Base-by-base conservation (phyloP, 2,329 filamentous ascomycete genomes). In the Cytospora piceicola region DNA sequence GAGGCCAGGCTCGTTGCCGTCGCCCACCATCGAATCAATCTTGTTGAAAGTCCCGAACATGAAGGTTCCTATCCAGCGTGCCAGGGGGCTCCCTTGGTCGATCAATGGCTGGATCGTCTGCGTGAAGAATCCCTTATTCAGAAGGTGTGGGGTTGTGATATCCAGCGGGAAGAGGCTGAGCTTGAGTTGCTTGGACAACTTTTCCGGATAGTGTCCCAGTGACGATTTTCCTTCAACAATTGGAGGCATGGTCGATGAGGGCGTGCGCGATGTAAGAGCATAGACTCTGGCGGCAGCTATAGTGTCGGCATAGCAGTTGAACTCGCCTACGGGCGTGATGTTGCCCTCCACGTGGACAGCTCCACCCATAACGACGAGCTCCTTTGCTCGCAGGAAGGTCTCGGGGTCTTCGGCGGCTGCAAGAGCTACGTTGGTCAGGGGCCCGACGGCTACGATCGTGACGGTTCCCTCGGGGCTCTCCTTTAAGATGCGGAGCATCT, bases 351-450 rank as follows among this genome's bases (percentile, higher is more conserved):
- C 80, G 66, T 91, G 83, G 62, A 99, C 85, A 29, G 92, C 89
- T 67, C 95, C 95, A 66, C 94, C 95, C 95, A 99, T 99, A 56
- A 97, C 91, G 4, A 97, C 90, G 3, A 99, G 85, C 77, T 98
- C 93, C 76, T 96, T 96, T 58, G 89, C 92, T 53, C 88, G 88
- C 63, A 99, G 83, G 77, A 99, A 97, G 0, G 93, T 90, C 77
- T 94, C 92, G 0, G 94, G 90, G 71, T 98, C 94, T 73, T 93
- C 88, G 17, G 93, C 89, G 3, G 95, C 94, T 3, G 95, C 95
- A 30, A 96, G 78, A 1, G 95, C 95, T 34, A 97, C 80, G 75
- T 97, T 99, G n/a, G 95, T 98, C 71, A 98, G 81, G 1, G 95
- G 95, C 0, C 95, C 95, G 58, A 98, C 84, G 29, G 92, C 92